Evolutionary conservation across 805 yeast species (phyloP), one percentile per base, ranked within the genome.

Genomic region (Myxozyma melibiosi): DNA sequence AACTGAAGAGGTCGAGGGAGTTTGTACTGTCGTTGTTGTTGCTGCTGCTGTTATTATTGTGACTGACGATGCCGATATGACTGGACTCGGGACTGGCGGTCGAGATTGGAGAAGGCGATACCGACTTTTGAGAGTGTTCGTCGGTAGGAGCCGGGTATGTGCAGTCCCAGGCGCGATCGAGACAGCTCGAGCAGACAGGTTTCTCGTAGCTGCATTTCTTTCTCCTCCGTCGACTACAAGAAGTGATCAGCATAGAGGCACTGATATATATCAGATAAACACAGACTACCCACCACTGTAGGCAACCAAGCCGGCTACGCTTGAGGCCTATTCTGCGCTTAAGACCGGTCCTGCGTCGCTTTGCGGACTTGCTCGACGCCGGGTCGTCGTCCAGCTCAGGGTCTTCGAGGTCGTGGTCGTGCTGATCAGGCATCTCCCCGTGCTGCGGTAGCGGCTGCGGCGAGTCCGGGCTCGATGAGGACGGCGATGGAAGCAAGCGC

Each of bases 291-390:
- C 24, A 60, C 64, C 64, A 60, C 28, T 60, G 64, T 5, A 55
- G 43, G 49, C 64, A 60, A 20, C 64, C 64, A 11, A 33, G 37
- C 5, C 64, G 54, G 25, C 46, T 53, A 24, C 64, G 58, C 45
- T 60, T 60, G 31, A 60, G 50, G 8, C 64, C 64, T 16, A 53
- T 41, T n/a, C 48, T 46, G n/a, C n/a, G n/a, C n/a, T n/a, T n/a
- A n/a, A n/a, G n/a, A n/a, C n/a, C n/a, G n/a, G n/a, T n/a, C n/a
- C n/a, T 45, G 16, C 62, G 48, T 13, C 53, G 53, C 34, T 47
- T 46, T 24, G 42, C 49, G 34, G 20, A 24, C 25, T 35, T 43
- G 50, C 16, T 14, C 11, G 25, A 33, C n/a, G 37, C 2, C n/a
- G n/a, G n/a, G 13, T 33, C n/a, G 13, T 14, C 37, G 37, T 14